Evolutionary conservation across 495 filamentous ascomycete species (phyloP), one percentile per base, ranked within the genome.

Genomic region (Podospora bellae-mahoneyi): DNA sequence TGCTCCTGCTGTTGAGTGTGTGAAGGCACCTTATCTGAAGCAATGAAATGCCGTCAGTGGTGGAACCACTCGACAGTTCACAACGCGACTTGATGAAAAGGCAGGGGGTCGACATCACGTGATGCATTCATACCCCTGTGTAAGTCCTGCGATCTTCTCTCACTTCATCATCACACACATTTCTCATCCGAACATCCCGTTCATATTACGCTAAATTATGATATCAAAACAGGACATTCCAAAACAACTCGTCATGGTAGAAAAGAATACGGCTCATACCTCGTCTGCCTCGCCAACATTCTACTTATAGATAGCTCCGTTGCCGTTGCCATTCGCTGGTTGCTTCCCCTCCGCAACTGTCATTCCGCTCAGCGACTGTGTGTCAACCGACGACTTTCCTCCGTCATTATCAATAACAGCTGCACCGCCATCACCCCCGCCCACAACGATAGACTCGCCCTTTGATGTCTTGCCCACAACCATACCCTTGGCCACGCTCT

Each of bases 401-500:
- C 39, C 19, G 9, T 62, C 56, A 5, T 58, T 34, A 28, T 27
- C 48, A 26, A 67, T 48, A 27, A 68, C 69, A 9, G 68, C 68
- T 20, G 79, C 70, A 4, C 78, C 78, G 2, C 89, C 88, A n/a
- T 90, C 89, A 68, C 92, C 90, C 16, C 90, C 92, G 56, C 87
- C 87, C 18, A 94, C 92, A 56, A 97, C 91, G 7, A 98, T 86
- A 26, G 96, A 83, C 67, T 94, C 87, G n/a, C 94, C 90, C 5
- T 91, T 92, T 27, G 84, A 84, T 71, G 97, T 94, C 60, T 87
- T 88, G 18, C 95, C 95, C 19, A 99, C 91, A 0, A 98, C 92
- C 94, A 97, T 97, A n/a, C 96, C 95, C 81, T 96, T 97, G 23
- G 96, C 95, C 5, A 99, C 95, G 66, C 85, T 84, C 82, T 96